Base-by-base conservation (phyloP, 257 asterid species). In the Capsicum pubescens region DNA sequence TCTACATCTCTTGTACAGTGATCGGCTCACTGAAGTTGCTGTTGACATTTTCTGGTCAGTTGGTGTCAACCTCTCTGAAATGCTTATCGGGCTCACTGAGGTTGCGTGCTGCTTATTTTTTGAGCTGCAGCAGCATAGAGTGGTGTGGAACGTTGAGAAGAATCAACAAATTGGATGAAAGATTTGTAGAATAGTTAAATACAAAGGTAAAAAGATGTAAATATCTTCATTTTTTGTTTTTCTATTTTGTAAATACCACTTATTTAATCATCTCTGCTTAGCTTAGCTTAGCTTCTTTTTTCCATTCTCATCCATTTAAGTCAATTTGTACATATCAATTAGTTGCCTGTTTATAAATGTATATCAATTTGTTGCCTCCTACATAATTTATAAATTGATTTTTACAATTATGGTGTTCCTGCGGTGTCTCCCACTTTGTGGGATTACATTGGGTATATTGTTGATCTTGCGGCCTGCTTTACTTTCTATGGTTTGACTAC, bases 191-290 rank as follows among this genome's bases (percentile, higher is more conserved):
- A 93, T 90, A 89, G 87, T 88, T 91, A 85, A 87, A 87, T 92
- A 71, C 87, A 88, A 87, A 94, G 94, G 93, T 90, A 84, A 88
- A 87, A 89, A 88, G 87, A 85, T 93, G 98, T 94, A 91, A 86
- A 94, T 94, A 94, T 90, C 74, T 74, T 50, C 17, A 8, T 35
- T 36, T 7, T 71, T 76, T 74, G 39, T 54, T 46, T 48, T 64
- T 50, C 48, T 74, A 19, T 13, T 50, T 19, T 74, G 81, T 50
- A 21, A 74, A 12, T 74, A 48, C 10, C 81, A 74, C 58, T 81
- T 79, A 52, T 74, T 50, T 44, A 21, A 21, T 74, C 59, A 48
- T 74, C 44, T 19, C 32, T 1, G 26, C n/a, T 50, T 19, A 12
- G 60, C 44, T 11, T 74, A 19, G 44, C 42, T n/a, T 74, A 21